Conservation (phyloP, 1,284 basidiomycete genomes). For the Boletellus deceptivus region DNA sequence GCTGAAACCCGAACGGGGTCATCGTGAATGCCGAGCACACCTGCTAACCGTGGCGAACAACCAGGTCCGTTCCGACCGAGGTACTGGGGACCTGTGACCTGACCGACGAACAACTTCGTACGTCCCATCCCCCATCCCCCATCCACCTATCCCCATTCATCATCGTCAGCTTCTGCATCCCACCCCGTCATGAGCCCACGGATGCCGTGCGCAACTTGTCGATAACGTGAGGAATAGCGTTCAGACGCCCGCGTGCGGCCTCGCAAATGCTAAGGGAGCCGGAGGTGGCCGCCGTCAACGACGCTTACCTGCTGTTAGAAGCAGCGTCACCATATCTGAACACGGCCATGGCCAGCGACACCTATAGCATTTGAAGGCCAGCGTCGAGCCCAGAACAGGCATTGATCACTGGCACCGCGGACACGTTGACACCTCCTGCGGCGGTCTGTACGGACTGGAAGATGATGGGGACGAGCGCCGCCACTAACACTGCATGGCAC, state of each 20-base stretch:
- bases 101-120: constrained; percentile 52
- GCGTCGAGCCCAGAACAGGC: constrained; percentile 45
- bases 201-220: constrained; percentile 31
- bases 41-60: constrained; percentile 59
- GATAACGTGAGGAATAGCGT: constrained; percentile 62
- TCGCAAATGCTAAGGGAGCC: constrained; percentile 44
- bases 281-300: no score
- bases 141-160: background rate
- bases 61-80: constrained; percentile 58
- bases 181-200: background rate
- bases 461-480: constrained; percentile 40
- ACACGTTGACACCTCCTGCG: constrained; percentile 58
- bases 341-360: constrained; percentile 38
- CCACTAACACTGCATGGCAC: constrained; percentile 55
- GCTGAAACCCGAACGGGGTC: constrained; percentile 46
- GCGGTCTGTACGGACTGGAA: constrained; percentile 55
- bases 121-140: no score
- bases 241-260: constrained; percentile 56
- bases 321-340: constrained; percentile 27
- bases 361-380: constrained; percentile 44
- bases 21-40: constrained; percentile 51
- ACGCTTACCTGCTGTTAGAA: no score
- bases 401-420: constrained; percentile 53
- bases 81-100: constrained; percentile 69
- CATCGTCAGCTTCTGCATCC: background rate